These are phyloP conservation scores for Starmerella asiatica DNA, from an alignment of 805 yeast species.

Conservation along the genomic window DNA sequence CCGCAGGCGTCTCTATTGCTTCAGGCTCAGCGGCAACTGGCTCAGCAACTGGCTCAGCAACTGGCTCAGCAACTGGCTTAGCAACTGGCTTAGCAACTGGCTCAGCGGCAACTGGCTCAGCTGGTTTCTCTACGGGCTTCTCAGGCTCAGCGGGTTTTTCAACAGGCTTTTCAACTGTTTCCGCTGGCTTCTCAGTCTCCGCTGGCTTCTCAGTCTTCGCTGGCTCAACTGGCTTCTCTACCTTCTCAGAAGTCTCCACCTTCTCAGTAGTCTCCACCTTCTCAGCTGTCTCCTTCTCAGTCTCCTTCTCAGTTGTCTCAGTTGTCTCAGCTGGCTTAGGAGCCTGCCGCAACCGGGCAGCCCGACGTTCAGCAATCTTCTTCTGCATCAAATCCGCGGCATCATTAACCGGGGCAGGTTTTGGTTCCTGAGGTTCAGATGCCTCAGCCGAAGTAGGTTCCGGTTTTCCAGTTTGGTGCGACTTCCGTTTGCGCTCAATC, in stretches of 20 bases:
- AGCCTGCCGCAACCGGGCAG: constrained; percentile 2
- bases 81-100: constrained; percentile 11
- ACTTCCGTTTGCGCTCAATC: no score
- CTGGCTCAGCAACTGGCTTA: constrained; percentile 9
- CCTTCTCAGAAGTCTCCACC: no score
- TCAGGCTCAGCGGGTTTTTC: no score
- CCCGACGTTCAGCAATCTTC: constrained; percentile 7
- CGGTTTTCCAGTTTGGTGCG: no score
- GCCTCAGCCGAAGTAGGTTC: no score
- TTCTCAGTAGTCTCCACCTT: constrained; percentile 7
- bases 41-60: neutral
- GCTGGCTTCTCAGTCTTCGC: constrained; percentile 4
- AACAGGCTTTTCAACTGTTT: no score
- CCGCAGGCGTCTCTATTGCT: neutral
- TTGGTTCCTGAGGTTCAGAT: constrained; percentile 8
- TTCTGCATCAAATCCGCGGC: constrained; percentile 13
- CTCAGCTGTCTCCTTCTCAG: constrained; percentile 10
- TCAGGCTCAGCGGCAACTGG: constrained; percentile 3
- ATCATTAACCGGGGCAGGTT: constrained; percentile 6
- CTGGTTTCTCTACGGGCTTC: no score
- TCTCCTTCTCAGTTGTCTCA: constrained; percentile 8
- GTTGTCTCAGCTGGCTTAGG: neutral
- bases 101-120: no score
- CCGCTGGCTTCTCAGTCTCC: neutral
- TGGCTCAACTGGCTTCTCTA: no score